phyloP scores from a whole-genome alignment of 352 stramenopile species.

The Thraustotheca clavata region DNA sequence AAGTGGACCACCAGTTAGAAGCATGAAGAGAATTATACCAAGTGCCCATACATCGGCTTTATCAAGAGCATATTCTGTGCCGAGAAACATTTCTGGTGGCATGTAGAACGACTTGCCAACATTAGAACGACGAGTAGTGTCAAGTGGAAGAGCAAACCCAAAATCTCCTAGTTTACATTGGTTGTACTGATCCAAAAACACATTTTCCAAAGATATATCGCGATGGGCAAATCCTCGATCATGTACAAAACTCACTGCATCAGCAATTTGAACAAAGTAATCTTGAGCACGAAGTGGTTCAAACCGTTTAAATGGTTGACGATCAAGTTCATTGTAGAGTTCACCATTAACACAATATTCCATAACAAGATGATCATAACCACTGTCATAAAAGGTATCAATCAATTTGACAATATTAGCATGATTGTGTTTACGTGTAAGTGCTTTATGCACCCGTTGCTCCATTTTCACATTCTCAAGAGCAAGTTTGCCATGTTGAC shows the following conservation, averaged over 20 bases:
- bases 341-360: slow-evolving; percentile 24
- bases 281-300: slow-evolving; percentile 14
- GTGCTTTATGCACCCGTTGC: slow-evolving; percentile 9
- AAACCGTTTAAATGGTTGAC: background rate
- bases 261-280: slow-evolving; percentile 23
- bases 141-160: background rate
- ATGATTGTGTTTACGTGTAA: slow-evolving; percentile 24
- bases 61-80: background rate
- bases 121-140: background rate
- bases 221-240: slow-evolving; percentile 17
- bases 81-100: slow-evolving; percentile 14
- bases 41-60: slow-evolving; percentile 20
- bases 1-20: slow-evolving; percentile 18
- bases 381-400: slow-evolving; percentile 36
- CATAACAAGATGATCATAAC: slow-evolving; percentile 41
- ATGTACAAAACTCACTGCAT: slow-evolving; percentile 4
- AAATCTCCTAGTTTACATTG: slow-evolving; percentile 23
- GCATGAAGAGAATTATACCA: slow-evolving; percentile 21
- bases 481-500: background rate
- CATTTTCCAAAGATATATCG: slow-evolving; percentile 19
- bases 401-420: slow-evolving; percentile 37
- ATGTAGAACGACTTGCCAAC: slow-evolving; percentile 19
- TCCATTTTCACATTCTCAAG: slow-evolving; percentile 11
- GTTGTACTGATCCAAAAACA: slow-evolving; percentile 10
- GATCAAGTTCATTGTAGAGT: slow-evolving; percentile 13